Conservation (phyloP, 2,329 filamentous ascomycete genomes). For the Fusarium denticulatum region DNA sequence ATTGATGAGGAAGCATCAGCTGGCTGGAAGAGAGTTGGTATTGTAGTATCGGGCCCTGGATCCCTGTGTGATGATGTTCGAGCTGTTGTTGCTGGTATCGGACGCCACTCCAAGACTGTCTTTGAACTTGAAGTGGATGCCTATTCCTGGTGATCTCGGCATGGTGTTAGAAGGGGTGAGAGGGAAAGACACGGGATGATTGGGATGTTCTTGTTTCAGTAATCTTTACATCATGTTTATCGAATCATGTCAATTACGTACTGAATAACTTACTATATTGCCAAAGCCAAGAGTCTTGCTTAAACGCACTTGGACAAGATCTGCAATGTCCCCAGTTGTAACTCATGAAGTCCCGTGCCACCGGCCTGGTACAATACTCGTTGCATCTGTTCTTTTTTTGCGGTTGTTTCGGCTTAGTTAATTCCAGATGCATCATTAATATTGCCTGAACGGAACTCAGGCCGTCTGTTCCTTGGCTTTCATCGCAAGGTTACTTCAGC, state of each 20-base stretch:
- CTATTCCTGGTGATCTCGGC: background rate
- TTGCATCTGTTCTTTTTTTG: fast-evolving
- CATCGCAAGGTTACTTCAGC: fast-evolving
- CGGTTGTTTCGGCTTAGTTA: background rate
- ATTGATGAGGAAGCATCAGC: background rate
- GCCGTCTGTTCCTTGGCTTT: background rate
- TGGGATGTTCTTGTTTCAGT: background rate
- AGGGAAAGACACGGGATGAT: background rate
- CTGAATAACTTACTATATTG: background rate
- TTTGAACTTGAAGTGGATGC: constrained; percentile 21
- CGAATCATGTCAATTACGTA: background rate
- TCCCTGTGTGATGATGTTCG: constrained; percentile 11
- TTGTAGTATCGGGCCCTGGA: constrained; percentile 8
- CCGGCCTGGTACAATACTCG: fast-evolving
- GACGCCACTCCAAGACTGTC: background rate
- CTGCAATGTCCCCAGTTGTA: background rate
- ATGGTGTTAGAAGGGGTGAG: background rate
- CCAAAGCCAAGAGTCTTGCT: background rate
- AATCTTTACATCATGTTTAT: background rate
- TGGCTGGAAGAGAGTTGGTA: constrained; percentile 12
- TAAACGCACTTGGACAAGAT: too few relatives aligned
- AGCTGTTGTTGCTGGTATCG: constrained; percentile 3
- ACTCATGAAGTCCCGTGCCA: background rate
- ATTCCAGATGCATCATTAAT: background rate
- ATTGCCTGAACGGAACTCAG: background rate